Percentiles rank a stretch among this genome's conserved stretches.
These are phyloP conservation scores for Gossypium sturtianum DNA, from an alignment of 345 rosid genomes.

Conservation along the genomic window DNA sequence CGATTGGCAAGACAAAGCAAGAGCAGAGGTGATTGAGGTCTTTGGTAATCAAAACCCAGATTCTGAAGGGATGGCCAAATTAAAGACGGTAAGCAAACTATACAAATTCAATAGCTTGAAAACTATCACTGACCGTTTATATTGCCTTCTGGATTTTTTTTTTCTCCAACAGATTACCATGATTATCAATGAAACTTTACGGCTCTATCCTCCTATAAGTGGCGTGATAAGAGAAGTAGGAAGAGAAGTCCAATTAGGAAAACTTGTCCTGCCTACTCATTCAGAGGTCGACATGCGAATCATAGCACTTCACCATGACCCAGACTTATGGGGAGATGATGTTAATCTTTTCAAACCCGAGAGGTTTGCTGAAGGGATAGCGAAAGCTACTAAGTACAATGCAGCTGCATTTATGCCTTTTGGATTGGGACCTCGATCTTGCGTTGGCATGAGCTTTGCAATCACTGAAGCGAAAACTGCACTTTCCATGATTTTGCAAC, in stretches of 20 bases:
- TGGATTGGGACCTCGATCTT: neutral
- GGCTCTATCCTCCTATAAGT: neutral
- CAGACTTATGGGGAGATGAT: neutral
- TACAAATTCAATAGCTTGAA: too few relatives aligned
- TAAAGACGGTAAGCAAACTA: neutral
- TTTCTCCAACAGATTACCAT: neutral
- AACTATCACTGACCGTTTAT: too few relatives aligned
- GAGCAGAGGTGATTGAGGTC: neutral
- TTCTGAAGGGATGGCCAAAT: neutral
- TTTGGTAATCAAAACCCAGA: neutral
- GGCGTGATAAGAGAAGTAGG: neutral
- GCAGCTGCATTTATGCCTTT: neutral
- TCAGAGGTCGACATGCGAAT: neutral
- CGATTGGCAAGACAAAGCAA: neutral
- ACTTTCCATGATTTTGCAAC: neutral
- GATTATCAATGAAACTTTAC: neutral
- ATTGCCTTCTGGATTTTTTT: neutral
- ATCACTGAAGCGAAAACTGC: neutral
- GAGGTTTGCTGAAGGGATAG: neutral
- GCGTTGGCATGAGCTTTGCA: neutral
- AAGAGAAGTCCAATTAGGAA: neutral
- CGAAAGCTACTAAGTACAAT: neutral
- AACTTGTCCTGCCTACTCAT: neutral
- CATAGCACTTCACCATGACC: neutral
- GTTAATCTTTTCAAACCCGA: neutral